Conservation (phyloP, 2,329 filamentous ascomycete genomes). For the Cercospora sp. region DNA sequence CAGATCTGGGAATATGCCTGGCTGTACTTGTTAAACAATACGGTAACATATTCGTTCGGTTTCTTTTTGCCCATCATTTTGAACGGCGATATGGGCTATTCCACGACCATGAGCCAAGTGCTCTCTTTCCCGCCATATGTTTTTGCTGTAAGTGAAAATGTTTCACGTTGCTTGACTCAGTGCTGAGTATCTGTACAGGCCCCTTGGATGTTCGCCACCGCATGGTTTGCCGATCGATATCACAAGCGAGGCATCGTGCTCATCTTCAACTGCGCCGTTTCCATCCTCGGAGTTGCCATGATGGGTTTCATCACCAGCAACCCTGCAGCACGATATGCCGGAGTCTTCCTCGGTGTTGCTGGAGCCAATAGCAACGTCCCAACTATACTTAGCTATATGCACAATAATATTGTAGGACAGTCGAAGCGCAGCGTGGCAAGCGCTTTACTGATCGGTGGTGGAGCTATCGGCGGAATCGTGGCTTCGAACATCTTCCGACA, state of each 20-base stretch:
- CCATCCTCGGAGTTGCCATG: conserved; percentile 22
- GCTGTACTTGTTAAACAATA: conserved; percentile 31
- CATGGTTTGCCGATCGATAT: conserved; percentile 27
- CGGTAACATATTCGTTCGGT: conserved; percentile 39
- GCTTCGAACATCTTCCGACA: conserved; percentile 70
- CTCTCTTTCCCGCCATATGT: conserved; percentile 40
- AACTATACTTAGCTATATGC: conserved; percentile 71
- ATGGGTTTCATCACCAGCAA: conserved; percentile 20
- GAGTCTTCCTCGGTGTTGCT: conserved; percentile 71
- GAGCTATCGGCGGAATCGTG: conserved; percentile 74
- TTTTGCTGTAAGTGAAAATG: conserved; percentile 26
- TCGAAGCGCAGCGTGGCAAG: conserved; percentile 81
- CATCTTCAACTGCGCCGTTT: conserved; percentile 21
- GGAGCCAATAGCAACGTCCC: conserved; percentile 77
- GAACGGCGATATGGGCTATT: conserved; percentile 41
- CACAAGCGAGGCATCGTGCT: conserved; percentile 27
- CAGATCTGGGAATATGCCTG: conserved; percentile 41
- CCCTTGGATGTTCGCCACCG: conserved; percentile 33
- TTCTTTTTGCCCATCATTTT: conserved; percentile 46
- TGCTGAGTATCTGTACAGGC: conserved; percentile 26
- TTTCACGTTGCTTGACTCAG: no score
- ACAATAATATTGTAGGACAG: conserved; percentile 82
- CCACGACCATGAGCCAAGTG: conserved; percentile 37
- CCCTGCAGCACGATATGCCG: conserved; percentile 57
- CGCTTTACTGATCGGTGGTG: conserved; percentile 71